Conservation (phyloP, 371 early-diverging fungal species). For the Lichtheimia ramosa region DNA sequence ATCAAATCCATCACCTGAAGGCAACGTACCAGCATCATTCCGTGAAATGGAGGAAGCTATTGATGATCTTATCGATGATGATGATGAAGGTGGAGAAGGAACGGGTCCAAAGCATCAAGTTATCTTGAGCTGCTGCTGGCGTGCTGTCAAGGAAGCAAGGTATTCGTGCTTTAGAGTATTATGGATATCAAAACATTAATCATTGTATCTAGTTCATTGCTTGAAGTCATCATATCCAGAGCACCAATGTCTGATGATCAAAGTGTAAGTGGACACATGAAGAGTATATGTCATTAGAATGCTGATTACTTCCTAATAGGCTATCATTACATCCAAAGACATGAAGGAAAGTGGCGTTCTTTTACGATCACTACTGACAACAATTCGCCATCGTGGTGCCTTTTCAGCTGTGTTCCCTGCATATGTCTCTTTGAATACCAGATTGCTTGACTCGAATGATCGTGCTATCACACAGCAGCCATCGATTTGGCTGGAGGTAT, state of each 20-base stretch:
- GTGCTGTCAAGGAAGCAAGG: slow-evolving; percentile 88
- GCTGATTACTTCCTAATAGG: not conserved
- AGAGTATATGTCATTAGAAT: not conserved
- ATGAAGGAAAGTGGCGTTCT: slow-evolving; percentile 58
- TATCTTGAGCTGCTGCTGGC: slow-evolving; percentile 89
- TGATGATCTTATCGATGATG: slow-evolving; percentile 54
- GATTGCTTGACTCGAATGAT: slow-evolving; percentile 59
- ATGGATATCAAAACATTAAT: not conserved
- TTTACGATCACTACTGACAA: slow-evolving; percentile 61
- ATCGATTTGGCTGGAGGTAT: slow-evolving; percentile 66
- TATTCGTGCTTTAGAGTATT: slow-evolving; percentile 4
- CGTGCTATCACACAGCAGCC: slow-evolving; percentile 52
- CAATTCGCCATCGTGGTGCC: slow-evolving; percentile 91
- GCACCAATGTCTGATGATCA: slow-evolving; percentile 23
- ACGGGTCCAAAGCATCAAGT: slow-evolving; percentile 75
- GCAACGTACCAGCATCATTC: slow-evolving; percentile 75
- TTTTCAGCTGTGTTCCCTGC: slow-evolving; percentile 87
- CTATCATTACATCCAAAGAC: slow-evolving; percentile 12
- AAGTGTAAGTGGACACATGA: slow-evolving; percentile 8
- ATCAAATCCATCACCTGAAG: slow-evolving; percentile 80
- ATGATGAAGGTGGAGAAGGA: slow-evolving; percentile 29
- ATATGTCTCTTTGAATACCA: slow-evolving; percentile 70
- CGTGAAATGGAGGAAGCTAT: slow-evolving; percentile 71
- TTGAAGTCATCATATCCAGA: slow-evolving; percentile 39
- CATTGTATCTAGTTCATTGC: slow-evolving; percentile 25